Percentiles rank a stretch among this genome's conserved stretches.
Evolutionary conservation across 192 early-diverging fungal genomes (phyloP).

Genomic region (Powellomyces hirtus): DNA sequence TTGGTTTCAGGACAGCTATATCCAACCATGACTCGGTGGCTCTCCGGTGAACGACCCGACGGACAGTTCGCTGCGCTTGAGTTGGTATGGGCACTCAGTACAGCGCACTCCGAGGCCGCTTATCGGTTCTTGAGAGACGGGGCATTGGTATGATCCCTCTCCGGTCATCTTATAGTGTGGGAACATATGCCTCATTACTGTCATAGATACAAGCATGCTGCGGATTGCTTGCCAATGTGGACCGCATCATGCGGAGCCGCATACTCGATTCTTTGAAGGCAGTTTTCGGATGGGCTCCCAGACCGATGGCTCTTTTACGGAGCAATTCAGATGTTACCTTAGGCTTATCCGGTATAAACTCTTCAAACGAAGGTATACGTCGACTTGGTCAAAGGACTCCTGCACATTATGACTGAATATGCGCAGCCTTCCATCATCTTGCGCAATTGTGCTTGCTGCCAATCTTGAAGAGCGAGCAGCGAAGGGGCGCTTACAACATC

Average conservation of each 20-base stretch:
- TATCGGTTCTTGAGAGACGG: slow-evolving; percentile 5
- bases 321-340: too few species aligned
- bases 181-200: too few species aligned
- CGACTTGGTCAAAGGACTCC: too few species aligned
- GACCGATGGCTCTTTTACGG: background rate
- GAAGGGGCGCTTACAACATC: too few species aligned
- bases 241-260: slow-evolving; percentile 11
- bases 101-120: background rate
- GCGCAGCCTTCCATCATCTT: too few species aligned
- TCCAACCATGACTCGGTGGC: background rate
- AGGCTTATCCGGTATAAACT: too few species aligned
- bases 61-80: slow-evolving; percentile 10
- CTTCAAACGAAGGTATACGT: too few species aligned
- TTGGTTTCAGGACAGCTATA: background rate
- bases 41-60: background rate
- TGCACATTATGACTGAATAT: too few species aligned
- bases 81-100: slow-evolving; percentile 6
- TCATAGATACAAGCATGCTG: background rate
- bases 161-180: too few species aligned
- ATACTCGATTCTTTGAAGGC: slow-evolving; percentile 11
- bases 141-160: slow-evolving; percentile 9
- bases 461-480: too few species aligned
- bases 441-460: too few species aligned
- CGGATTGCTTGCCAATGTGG: background rate
- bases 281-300: slow-evolving; percentile 6